Evolutionary conservation across 225 moss, liverwort and hornwort genomes (phyloP), one percentile per base, ranked within the genome.

Genomic region (Takakia lepidozioides): DNA sequence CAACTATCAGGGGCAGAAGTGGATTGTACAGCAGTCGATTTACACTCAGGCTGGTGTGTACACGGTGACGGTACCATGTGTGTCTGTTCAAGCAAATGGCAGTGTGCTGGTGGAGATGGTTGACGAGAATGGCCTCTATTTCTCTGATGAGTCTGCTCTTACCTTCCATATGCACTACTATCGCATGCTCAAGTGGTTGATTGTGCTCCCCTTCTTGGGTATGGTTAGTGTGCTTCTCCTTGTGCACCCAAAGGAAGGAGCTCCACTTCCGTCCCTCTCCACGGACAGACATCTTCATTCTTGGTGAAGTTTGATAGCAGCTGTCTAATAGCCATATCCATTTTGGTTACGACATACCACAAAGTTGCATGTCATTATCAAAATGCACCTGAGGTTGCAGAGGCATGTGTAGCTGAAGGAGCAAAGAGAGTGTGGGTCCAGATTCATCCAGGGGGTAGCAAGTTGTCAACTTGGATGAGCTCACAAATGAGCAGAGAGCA

Each of bases 91-190:
- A 37, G 81, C 87, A 28, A 63, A 61, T 17, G 98, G 80, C 46
- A 81, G 46, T 34, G 83, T 98, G 13, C 22, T 81, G 40, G 83
- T 98, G 44, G 98, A 98, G 71, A 98, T 98, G 98, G 59, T 72
- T 16, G 98, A 98, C 66, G 85, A 72, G 57, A 87, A 98, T 49
- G 80, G 87, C 19, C 66, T 98, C 3, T 91, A 98, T 59, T 98
- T 87, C 54, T 75, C 62, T 26, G 98, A 98, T 69, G 98, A 98
- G 51, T 91, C 91, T 76, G 65, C 87, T 14, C 73, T 98, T 28
- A 85, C 91, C 14, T 98, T 98, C 57, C 98, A 98, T 51, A 83
- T 85, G 83, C 91, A 81, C 36, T 98, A 87, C 59, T 91, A 98
- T 53, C 80, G 91, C 55, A 68, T 98, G 2, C 58, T 98, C 21